Base-by-base conservation (phyloP, 768 basidiomycete genomes). In the Russula virescens region DNA sequence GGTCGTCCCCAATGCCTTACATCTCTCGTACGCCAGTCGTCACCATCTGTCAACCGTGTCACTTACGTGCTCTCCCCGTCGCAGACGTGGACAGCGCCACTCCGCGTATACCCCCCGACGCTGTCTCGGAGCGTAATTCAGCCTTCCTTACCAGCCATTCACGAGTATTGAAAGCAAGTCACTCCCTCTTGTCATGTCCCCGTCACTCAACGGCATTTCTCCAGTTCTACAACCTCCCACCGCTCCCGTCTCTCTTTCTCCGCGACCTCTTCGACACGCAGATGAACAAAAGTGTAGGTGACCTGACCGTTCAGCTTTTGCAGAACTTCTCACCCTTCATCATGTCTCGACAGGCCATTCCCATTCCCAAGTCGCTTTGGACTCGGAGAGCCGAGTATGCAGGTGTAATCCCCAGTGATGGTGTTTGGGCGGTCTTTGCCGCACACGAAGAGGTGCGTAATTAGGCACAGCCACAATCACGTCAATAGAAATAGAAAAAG, bases 381-480 rank as follows among this genome's bases (percentile, higher is more conserved):
- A 71, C 76, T 8, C 55, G 78, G 28, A 74, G 73, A 47, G 76
- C 52, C 23, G 55, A 57, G 7, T 43, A 25, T n/a, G n/a, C 23
- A 25, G 56, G 31, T 14, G 13, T 68, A 38, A 61, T 66, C 55
- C 50, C 70, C 4, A 67, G 66, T 53, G 75, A 79, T 51, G 74
- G 75, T 16, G 73, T 82, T 13, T 87, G 82, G 83, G 78, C 80
- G 1, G 80, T 86, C 10, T 86, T 85, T 72, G 72, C 71, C 63
- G 79, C 80, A 0, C 86, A 87, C 65, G 80, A 81, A 69, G 83
- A 87, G 76, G 85, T 87, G 63, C 69, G 85, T 66, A 45, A 49
- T 47, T 54, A 72, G 60, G 59, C 47, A 63, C 50, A 63, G 61
- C 58, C 63, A 56, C 55, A 34, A 58, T 59, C 23, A 54, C 56